Base-by-base conservation (phyloP, 2,329 filamentous ascomycete genomes). In the Claviceps sp. region DNA sequence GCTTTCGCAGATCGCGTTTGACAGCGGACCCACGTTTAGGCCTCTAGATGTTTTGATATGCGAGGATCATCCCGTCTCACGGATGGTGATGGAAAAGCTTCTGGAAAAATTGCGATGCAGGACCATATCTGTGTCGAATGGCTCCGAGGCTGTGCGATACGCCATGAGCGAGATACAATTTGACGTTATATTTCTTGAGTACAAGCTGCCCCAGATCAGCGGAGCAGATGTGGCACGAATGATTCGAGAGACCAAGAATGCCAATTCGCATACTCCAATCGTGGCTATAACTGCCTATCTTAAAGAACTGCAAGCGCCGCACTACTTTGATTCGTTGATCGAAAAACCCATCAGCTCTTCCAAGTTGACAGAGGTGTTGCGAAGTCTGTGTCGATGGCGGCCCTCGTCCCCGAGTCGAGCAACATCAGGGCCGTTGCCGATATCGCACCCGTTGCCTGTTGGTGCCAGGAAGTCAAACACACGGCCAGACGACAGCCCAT, bases 41-140 rank as follows among this genome's bases (percentile, higher is more conserved):
- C 89, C 93, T 2, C 70, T 98, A 49, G 93, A 98, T 66, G 86
- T 98, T 5, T 75, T 98, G 49, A 95, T 98, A 49, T 97, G 93
- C 64, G 93, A 98, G 69, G 93, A 98, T 61, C 93, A 98, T 65
- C 93, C 93, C 0, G 91, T 98, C 4, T 95, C 93, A 5, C 81
- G 91, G 22, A 83, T 98, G 73, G 91, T 98, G n/a, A 97, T 98
- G 91, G 93, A 98, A 64, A 93, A 95, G 60, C 72, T 98, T 7
- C 77, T 98, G 50, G 93, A 98, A 66, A 98, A 97, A 69, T 74
- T 97, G 38, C 85, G 88, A 38, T 98, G 93, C 62, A 86, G 93
- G 43, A 96, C 91, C 8, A 93, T 98, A 61, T 89, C 88, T 2
- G 91, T 93, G 4, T 78, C 84, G 3, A 95, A 90, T 59, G 93